Evolutionary conservation across 1,284 basidiomycete genomes (phyloP).

Genomic region (Amylostereum areolatum): DNA sequence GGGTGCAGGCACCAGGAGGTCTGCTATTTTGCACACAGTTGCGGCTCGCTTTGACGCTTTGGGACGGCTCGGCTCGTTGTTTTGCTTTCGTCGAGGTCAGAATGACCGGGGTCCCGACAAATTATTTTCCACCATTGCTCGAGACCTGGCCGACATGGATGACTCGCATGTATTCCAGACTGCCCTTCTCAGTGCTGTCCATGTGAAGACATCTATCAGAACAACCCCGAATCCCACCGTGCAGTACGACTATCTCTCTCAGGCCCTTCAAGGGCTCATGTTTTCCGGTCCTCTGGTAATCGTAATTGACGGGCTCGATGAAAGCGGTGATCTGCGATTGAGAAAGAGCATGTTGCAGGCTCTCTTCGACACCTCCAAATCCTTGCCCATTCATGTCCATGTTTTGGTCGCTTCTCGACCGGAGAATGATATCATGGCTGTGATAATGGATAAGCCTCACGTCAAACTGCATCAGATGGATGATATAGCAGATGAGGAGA

Average conservation of each 20-base stretch:
- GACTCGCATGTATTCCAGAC: background rate
- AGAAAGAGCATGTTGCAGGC: constrained; percentile 1
- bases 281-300: constrained; percentile 12
- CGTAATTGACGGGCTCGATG: constrained; percentile 17
- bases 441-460: background rate
- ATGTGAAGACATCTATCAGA: background rate
- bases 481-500: background rate
- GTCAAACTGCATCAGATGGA: background rate
- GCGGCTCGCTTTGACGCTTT: constrained; percentile 6
- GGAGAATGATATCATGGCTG: constrained; percentile 6
- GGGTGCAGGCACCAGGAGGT: constrained; percentile 15
- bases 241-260: constrained; percentile 15
- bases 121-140: constrained; percentile 17
- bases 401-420: constrained; percentile 10
- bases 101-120: constrained; percentile 2
- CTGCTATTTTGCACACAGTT: constrained; percentile 15
- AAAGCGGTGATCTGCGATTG: constrained; percentile 5
- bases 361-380: background rate
- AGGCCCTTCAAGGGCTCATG: constrained; percentile 6
- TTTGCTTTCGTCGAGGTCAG: constrained; percentile 20
- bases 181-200: background rate
- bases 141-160: constrained; percentile 4
- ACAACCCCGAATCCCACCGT: too few relatives aligned
- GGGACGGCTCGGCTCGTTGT: constrained; percentile 17
- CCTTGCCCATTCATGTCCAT: constrained; percentile 9